phyloP scores from a whole-genome alignment of 78 protist species.

The Bigelowiella natans region DNA sequence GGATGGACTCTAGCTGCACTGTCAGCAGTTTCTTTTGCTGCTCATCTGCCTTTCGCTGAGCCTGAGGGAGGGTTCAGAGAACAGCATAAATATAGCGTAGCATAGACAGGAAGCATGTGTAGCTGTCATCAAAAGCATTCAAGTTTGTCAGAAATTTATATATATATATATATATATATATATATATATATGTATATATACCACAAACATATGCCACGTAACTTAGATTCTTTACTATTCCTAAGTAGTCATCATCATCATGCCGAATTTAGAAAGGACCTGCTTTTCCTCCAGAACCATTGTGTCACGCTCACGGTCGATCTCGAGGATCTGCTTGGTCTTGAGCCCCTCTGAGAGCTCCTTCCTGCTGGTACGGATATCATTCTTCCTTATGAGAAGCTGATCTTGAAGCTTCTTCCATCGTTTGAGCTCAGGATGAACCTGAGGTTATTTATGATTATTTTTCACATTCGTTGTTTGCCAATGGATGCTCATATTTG shows the following conservation, averaged over 20 bases:
- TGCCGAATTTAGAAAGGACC: not conserved
- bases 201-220: not conserved
- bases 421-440: not conserved
- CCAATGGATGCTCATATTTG: too few species aligned
- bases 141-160: too few species aligned
- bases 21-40: not conserved
- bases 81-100: too few species aligned
- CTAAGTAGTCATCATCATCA: too few species aligned
- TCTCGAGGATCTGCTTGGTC: not conserved
- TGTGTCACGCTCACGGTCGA: not conserved
- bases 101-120: too few species aligned
- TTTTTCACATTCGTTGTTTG: too few species aligned
- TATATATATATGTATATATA: not conserved
- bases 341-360: not conserved
- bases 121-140: too few species aligned
- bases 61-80: too few species aligned
- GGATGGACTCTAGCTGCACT: not conserved
- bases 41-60: not conserved
- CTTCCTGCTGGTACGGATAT: not conserved
- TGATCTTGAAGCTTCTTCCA: not conserved
- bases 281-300: not conserved
- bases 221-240: too few species aligned
- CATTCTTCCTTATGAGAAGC: not conserved
- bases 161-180: not conserved
- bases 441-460: too few species aligned